Evolutionary conservation across 164 flowering plant species (phyloP).

Genomic region (Akebia trifoliata): DNA sequence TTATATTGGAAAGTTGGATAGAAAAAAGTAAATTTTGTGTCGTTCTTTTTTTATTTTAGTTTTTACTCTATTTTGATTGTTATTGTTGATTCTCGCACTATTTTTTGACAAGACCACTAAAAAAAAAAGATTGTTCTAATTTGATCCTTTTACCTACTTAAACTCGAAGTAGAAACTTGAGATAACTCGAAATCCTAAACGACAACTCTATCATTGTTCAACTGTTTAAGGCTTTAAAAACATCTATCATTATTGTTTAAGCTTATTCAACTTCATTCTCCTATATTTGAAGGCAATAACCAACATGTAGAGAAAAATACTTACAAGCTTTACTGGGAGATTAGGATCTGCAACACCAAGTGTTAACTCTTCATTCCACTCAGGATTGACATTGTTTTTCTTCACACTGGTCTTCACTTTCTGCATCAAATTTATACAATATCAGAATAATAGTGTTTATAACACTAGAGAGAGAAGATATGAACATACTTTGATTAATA

Average conservation of each 20-base stretch:
- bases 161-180: no score
- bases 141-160: no score
- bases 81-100: no score
- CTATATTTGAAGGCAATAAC: no score
- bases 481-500: neutral
- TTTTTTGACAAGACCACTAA: no score
- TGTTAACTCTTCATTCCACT: constrained; percentile 88
- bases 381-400: constrained; percentile 60
- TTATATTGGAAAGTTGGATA: no score
- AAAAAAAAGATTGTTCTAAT: no score
- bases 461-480: constrained; percentile 20
- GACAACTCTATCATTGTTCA: neutral
- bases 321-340: constrained; percentile 57
- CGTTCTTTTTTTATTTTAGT: no score
- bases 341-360: constrained; percentile 53
- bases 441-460: neutral
- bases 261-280: no score
- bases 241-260: neutral
- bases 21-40: no score
- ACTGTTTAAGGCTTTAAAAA: neutral
- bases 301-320: constrained; percentile 21
- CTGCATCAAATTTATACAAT: constrained; percentile 34
- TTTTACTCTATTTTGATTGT: no score
- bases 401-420: constrained; percentile 79
- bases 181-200: no score